Evolutionary conservation across 129 eudicot genomes (phyloP).

Genomic region (Flaveria brownii): DNA sequence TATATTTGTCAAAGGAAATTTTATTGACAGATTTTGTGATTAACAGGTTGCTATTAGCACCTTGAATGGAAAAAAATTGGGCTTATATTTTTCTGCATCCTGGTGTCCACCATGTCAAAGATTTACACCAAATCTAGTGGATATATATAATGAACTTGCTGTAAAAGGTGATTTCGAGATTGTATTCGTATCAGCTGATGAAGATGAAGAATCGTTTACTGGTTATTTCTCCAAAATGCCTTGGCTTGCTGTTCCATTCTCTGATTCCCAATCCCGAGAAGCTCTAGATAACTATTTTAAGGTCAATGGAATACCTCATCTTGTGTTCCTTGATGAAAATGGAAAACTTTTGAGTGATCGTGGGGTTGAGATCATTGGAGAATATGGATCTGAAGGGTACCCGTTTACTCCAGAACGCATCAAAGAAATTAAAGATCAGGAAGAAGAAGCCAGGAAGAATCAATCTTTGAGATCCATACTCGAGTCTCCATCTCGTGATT

Average conservation of each 20-base stretch:
- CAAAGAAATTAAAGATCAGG: slow-evolving; percentile 49
- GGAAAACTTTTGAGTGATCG: slow-evolving; percentile 50
- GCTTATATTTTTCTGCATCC: slow-evolving; percentile 84
- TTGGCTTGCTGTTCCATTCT: slow-evolving; percentile 83
- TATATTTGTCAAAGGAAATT: not conserved
- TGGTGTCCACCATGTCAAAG: slow-evolving; percentile 85
- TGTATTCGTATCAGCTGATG: slow-evolving; percentile 65
- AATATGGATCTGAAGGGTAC: slow-evolving; percentile 67
- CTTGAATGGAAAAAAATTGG: slow-evolving; percentile 61
- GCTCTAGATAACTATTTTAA: slow-evolving; percentile 44
- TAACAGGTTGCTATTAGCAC: slow-evolving; percentile 50
- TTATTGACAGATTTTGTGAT: not conserved
- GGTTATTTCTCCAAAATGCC: slow-evolving; percentile 83
- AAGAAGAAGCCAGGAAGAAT: slow-evolving; percentile 59
- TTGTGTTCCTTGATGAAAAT: slow-evolving; percentile 54
- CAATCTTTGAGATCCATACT: slow-evolving; percentile 57
- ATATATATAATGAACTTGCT: slow-evolving; percentile 60
- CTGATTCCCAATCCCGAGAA: slow-evolving; percentile 53
- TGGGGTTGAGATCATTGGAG: slow-evolving; percentile 49
- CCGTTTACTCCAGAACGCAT: slow-evolving; percentile 64
- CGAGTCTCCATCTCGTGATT: slow-evolving; percentile 50
- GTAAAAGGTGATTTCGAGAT: slow-evolving; percentile 54
- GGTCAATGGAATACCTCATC: slow-evolving; percentile 73
- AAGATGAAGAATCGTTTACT: slow-evolving; percentile 58
- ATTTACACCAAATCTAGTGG: slow-evolving; percentile 73